Conservation (phyloP, 2,329 filamentous ascomycete species). For the Verticillium zaregamsianum region DNA sequence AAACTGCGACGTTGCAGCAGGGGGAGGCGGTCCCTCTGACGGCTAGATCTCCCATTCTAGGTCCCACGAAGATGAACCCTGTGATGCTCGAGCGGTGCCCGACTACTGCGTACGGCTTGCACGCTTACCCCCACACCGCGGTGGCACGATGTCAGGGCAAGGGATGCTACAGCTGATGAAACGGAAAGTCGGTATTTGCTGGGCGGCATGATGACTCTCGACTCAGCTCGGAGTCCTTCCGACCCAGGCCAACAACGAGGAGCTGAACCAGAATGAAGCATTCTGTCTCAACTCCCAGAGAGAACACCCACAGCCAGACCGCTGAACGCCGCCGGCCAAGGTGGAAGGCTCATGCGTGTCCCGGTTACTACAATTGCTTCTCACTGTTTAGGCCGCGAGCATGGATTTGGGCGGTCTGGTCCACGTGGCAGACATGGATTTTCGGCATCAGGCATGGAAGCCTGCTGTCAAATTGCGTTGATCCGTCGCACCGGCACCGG, state of each 20-base stretch:
- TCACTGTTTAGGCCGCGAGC: neutral
- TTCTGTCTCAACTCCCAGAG: neutral
- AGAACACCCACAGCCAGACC: neutral
- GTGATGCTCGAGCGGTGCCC: neutral
- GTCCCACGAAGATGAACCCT: neutral
- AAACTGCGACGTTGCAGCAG: neutral
- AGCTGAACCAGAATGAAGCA: neutral
- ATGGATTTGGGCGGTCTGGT: neutral
- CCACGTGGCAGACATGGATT: neutral
- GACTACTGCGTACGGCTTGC: neutral
- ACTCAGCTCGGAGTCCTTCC: neutral
- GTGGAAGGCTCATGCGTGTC: neutral
- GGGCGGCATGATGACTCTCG: neutral
- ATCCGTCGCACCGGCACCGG: neutral
- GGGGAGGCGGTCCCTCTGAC: neutral
- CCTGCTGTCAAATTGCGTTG: no score
- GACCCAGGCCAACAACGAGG: neutral
- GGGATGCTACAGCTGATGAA: neutral
- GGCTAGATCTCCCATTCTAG: neutral
- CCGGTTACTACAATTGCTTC: no score
- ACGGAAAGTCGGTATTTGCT: neutral
- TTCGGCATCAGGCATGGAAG: neutral
- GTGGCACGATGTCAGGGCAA: neutral
- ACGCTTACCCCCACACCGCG: no score
- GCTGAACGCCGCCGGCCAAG: neutral